Evolutionary conservation across 2,329 filamentous ascomycete species (phyloP).

Genomic region (Zasmidium citrigriseum): DNA sequence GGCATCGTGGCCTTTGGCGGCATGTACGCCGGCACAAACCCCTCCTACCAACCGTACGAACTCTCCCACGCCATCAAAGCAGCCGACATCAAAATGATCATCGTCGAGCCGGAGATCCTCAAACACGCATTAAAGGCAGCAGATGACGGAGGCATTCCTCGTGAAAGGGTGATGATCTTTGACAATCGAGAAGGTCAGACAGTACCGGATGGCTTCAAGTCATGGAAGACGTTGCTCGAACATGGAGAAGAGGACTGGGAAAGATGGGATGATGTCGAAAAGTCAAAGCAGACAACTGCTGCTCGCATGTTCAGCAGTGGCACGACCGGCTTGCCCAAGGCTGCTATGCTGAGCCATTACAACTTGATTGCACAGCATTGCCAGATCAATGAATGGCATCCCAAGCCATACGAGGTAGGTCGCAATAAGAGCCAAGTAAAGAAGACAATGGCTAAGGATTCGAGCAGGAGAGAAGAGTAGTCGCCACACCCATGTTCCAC

Average conservation of each 20-base stretch:
- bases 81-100: conserved; percentile 31
- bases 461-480: conserved; percentile 39
- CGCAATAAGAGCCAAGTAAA: background rate
- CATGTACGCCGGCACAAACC: conserved; percentile 38
- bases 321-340: conserved; percentile 60
- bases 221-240: conserved; percentile 37
- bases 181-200: conserved; percentile 23
- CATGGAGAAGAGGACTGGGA: conserved; percentile 51
- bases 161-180: conserved; percentile 47
- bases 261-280: conserved; percentile 42
- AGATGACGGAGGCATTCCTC: conserved; percentile 38
- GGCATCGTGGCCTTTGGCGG: conserved; percentile 34
- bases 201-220: conserved; percentile 22
- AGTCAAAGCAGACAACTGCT: conserved; percentile 48
- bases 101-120: conserved; percentile 35
- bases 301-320: conserved; percentile 57
- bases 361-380: conserved; percentile 59
- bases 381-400: conserved; percentile 43
- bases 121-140: conserved; percentile 39
- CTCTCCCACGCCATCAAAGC: conserved; percentile 34
- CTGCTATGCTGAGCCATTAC: conserved; percentile 57
- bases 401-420: conserved; percentile 17
- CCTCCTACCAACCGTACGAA: conserved; percentile 36
- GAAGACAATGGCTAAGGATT: background rate
- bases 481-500: conserved; percentile 54